Conservation (phyloP, 768 basidiomycete genomes). For the Lactarius hatsudake region DNA sequence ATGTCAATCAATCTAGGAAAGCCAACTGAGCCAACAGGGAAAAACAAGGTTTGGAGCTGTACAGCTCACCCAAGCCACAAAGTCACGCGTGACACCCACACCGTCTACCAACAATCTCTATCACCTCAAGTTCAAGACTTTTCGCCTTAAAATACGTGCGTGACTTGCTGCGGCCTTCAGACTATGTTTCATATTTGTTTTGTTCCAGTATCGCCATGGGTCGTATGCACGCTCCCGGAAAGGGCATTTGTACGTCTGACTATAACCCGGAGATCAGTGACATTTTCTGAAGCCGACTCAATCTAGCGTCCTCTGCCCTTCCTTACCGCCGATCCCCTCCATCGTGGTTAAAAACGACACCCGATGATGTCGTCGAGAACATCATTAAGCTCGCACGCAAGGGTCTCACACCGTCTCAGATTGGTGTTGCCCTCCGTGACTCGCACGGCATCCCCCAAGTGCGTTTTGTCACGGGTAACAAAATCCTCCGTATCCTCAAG, state of each 20-base stretch:
- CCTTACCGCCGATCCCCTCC: slow-evolving; percentile 96
- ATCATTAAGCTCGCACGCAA: slow-evolving; percentile 97
- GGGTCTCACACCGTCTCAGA: slow-evolving; percentile 96
- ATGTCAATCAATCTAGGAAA: slow-evolving; percentile 35
- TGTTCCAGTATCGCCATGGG: slow-evolving; percentile 57
- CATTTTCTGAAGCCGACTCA: slow-evolving; percentile 8
- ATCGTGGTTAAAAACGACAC: slow-evolving; percentile 93
- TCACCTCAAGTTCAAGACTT: slow-evolving; percentile 43
- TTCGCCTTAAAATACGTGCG: slow-evolving; percentile 40
- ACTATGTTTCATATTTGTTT: slow-evolving; percentile 15
- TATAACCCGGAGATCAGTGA: slow-evolving; percentile 2
- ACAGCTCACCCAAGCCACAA: slow-evolving; percentile 45
- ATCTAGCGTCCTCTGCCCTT: slow-evolving; percentile 85
- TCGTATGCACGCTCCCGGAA: slow-evolving; percentile 99
- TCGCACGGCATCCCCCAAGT: slow-evolving; percentile 98
- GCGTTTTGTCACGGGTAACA: slow-evolving; percentile 98
- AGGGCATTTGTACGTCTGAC: slow-evolving; percentile 88
- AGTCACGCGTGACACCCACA: slow-evolving; percentile 36
- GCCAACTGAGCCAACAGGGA: slow-evolving; percentile 29
- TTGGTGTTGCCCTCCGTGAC: slow-evolving; percentile 97
- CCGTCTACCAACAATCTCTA: slow-evolving; percentile 33
- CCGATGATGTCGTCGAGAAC: slow-evolving; percentile 93
- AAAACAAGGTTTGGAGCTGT: slow-evolving; percentile 60
- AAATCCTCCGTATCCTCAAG: slow-evolving; percentile 98
- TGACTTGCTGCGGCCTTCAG: slow-evolving; percentile 17